These are phyloP conservation scores for Pecoramyces ruminantium DNA, from an alignment of 192 early-diverging fungal genomes.

Conservation along the genomic window DNA sequence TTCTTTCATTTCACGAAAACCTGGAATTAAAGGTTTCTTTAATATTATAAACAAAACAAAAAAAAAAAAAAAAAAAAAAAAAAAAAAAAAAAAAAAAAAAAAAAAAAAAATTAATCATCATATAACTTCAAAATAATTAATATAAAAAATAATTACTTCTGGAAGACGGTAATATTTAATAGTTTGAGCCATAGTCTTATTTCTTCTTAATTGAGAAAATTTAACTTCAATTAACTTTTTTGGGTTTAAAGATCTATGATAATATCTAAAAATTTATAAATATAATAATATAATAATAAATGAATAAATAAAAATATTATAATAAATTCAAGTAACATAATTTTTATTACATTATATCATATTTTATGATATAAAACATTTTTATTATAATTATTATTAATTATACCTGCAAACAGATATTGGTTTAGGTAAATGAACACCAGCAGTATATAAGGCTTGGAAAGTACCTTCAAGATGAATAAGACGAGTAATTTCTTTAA, in stretches of 20 bases:
- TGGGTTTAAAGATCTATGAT: slow-evolving; percentile 83
- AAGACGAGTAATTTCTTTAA: slow-evolving; percentile 91
- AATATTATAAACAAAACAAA: no score
- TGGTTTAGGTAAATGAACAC: slow-evolving; percentile 76
- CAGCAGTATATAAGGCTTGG: slow-evolving; percentile 98
- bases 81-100: no score
- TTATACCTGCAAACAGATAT: slow-evolving; percentile 44
- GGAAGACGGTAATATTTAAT: slow-evolving; percentile 57
- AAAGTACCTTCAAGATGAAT: slow-evolving; percentile 83
- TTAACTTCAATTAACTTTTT: slow-evolving; percentile 86
- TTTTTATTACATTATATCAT: no score
- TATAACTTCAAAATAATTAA: no score
- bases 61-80: no score
- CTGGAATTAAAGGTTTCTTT: slow-evolving; percentile 30
- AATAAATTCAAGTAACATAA: neutral
- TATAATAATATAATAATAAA: neutral
- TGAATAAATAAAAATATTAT: neutral
- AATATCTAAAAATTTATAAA: slow-evolving; percentile 42
- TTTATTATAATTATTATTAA: slow-evolving; percentile 1
- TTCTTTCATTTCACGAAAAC: slow-evolving; percentile 61
- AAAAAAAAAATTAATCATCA: no score
- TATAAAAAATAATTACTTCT: slow-evolving; percentile 13
- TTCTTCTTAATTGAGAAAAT: slow-evolving; percentile 62
- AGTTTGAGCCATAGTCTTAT: slow-evolving; percentile 52
- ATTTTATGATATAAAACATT: no score